A percentile compares a stretch with the other conserved stretches of the same genome.
phyloP scores from a whole-genome alignment of 768 basidiomycete genomes.

The Chalciporus piperatus region DNA sequence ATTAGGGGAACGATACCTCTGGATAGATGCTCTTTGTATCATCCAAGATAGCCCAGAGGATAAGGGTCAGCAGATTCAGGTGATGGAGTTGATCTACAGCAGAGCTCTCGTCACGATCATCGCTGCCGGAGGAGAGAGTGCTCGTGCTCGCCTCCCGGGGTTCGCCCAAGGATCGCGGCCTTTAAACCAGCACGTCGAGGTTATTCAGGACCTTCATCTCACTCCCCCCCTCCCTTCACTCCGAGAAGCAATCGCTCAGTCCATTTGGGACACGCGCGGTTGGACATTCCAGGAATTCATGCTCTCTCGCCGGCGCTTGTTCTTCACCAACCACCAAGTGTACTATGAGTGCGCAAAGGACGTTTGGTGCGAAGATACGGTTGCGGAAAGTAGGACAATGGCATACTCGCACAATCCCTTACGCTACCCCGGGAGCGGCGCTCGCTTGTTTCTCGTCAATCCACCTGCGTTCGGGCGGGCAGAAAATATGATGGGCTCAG shows the following conservation, averaged over 20 bases:
- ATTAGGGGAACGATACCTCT: conserved; percentile 23
- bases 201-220: conserved; percentile 22
- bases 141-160: conserved; percentile 12
- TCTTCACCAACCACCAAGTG: conserved; percentile 19
- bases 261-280: conserved; percentile 18
- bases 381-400: conserved; percentile 12
- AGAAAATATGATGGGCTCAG: not conserved
- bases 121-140: conserved; percentile 16
- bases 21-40: conserved; percentile 26
- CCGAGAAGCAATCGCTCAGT: not conserved
- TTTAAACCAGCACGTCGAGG: conserved; percentile 13
- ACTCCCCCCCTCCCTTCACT: conserved; percentile 17
- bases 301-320: conserved; percentile 22
- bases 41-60: conserved; percentile 21
- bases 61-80: conserved; percentile 12
- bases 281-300: conserved; percentile 24
- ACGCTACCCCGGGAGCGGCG: not conserved
- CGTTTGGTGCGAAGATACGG: conserved; percentile 22
- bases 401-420: conserved; percentile 6
- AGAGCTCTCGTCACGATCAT: conserved; percentile 16
- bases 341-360: conserved; percentile 23
- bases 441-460: not conserved
- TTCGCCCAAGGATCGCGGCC: conserved; percentile 8
- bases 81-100: conserved; percentile 21
- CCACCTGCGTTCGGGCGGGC: not conserved